Evolutionary conservation across 176 grass and related monocot genomes (phyloP).

Genomic region (Oryza australiensis): DNA sequence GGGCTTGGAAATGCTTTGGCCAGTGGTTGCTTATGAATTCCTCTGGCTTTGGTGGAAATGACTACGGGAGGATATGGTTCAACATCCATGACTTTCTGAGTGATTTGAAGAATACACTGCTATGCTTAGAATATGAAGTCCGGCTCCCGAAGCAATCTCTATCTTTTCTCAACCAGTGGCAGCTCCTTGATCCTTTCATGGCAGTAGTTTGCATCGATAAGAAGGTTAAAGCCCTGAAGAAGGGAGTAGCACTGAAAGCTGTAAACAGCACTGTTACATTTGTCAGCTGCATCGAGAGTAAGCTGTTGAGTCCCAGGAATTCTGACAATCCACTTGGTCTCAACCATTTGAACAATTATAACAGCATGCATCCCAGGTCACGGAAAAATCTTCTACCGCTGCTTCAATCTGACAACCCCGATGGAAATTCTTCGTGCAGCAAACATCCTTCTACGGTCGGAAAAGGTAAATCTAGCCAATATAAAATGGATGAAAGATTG

Average conservation of each 20-base stretch:
- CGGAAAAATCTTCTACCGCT: slow-evolving; percentile 50
- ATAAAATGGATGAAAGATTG: background rate
- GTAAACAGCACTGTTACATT: slow-evolving; percentile 55
- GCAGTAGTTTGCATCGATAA: slow-evolving; percentile 68
- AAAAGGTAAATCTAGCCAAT: slow-evolving; percentile 14
- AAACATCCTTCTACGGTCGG: slow-evolving; percentile 22
- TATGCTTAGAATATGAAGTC: slow-evolving; percentile 51
- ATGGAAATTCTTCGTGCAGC: slow-evolving; percentile 18
- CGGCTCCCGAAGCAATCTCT: slow-evolving; percentile 37
- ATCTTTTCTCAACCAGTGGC: slow-evolving; percentile 59
- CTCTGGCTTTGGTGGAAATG: slow-evolving; percentile 30
- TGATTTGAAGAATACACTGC: slow-evolving; percentile 66
- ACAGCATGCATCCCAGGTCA: slow-evolving; percentile 22
- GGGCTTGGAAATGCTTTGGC: slow-evolving; percentile 80
- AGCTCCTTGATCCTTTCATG: slow-evolving; percentile 77
- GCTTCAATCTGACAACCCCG: slow-evolving; percentile 30
- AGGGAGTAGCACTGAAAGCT: slow-evolving; percentile 60
- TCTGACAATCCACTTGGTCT: slow-evolving; percentile 16
- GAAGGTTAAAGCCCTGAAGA: slow-evolving; percentile 46
- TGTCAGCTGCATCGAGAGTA: slow-evolving; percentile 18
- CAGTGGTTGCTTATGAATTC: slow-evolving; percentile 48
- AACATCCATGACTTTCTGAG: slow-evolving; percentile 53
- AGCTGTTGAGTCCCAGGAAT: slow-evolving; percentile 32
- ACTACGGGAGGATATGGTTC: slow-evolving; percentile 57
- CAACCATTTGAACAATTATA: slow-evolving; percentile 17